Conservation (phyloP, 768 basidiomycete species). For the Russula abietina region DNA sequence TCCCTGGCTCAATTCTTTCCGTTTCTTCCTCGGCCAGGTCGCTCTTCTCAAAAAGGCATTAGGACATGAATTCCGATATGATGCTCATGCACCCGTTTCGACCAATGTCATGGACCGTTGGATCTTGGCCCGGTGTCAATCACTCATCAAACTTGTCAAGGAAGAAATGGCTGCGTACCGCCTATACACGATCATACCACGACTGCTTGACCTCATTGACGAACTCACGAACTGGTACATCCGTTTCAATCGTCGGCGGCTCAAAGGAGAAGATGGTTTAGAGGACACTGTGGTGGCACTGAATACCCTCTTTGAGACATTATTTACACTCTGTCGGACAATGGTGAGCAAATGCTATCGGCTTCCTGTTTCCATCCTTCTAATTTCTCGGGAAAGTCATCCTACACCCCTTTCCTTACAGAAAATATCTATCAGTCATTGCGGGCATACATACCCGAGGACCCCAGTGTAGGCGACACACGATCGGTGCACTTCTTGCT, state of each 20-base stretch:
- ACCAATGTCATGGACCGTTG: conserved; percentile 97
- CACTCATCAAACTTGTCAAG: conserved; percentile 83
- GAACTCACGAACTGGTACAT: conserved; percentile 99
- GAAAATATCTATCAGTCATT: conserved; percentile 95
- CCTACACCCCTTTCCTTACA: conserved; percentile 96
- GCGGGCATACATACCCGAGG: conserved; percentile 74
- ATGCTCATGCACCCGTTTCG: conserved; percentile 76
- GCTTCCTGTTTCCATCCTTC: neutral
- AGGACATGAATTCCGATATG: conserved; percentile 75
- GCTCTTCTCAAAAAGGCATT: conserved; percentile 77
- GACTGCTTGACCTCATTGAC: conserved; percentile 84
- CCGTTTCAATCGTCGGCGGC: conserved; percentile 90
- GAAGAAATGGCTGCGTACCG: conserved; percentile 97
- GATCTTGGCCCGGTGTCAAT: conserved; percentile 98
- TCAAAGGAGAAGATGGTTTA: conserved; percentile 91
- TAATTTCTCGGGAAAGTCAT: conserved; percentile 52
- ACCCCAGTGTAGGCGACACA: conserved; percentile 63
- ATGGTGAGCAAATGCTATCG: conserved; percentile 57
- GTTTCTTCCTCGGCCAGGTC: conserved; percentile 97
- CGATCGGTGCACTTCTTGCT: conserved; percentile 93
- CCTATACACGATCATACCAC: conserved; percentile 96
- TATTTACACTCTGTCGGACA: conserved; percentile 90
- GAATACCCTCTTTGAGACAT: conserved; percentile 92
- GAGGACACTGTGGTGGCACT: conserved; percentile 84
- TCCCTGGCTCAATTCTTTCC: conserved; percentile 98